These are phyloP conservation scores for Turritis glabra DNA, from an alignment of 345 rosid species.

Conservation along the genomic window DNA sequence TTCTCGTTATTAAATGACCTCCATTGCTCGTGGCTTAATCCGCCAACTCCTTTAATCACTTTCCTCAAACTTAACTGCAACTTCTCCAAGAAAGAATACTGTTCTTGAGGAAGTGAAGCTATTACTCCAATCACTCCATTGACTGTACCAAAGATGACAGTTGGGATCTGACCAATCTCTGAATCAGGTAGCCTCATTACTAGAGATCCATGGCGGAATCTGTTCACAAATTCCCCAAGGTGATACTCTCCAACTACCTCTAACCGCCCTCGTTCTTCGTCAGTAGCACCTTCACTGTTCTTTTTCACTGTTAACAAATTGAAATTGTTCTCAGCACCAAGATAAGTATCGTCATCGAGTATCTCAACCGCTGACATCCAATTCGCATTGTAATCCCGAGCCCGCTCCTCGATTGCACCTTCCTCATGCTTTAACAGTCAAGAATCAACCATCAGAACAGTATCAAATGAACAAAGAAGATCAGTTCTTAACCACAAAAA, in stretches of 20 bases:
- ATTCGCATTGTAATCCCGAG: constrained; percentile 91
- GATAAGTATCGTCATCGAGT: constrained; percentile 87
- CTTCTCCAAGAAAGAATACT: constrained; percentile 75
- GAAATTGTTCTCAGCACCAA: constrained; percentile 89
- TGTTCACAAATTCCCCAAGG: constrained; percentile 91
- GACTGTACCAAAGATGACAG: constrained; percentile 82
- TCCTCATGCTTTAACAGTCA: constrained; percentile 70
- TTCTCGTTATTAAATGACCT: constrained; percentile 92
- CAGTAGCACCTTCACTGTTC: constrained; percentile 98
- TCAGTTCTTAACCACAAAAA: background rate
- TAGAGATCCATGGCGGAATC: constrained; percentile 89
- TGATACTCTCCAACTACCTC: constrained; percentile 97
- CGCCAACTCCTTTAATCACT: constrained; percentile 96
- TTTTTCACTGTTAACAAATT: constrained; percentile 85
- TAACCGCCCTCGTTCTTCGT: constrained; percentile 88
- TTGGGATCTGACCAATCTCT: constrained; percentile 90
- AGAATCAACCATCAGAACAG: constrained; percentile 11
- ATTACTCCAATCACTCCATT: constrained; percentile 94
- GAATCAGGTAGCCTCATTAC: constrained; percentile 97
- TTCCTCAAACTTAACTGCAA: constrained; percentile 79
- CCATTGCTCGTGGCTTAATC: constrained; percentile 97
- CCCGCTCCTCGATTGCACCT: constrained; percentile 95
- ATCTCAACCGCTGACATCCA: constrained; percentile 99
- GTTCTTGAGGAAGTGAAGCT: constrained; percentile 90
- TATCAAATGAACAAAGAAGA: background rate